Evolutionary conservation across 2,329 filamentous ascomycete species (phyloP).

Genomic region (Stachybotrys echinatus): DNA sequence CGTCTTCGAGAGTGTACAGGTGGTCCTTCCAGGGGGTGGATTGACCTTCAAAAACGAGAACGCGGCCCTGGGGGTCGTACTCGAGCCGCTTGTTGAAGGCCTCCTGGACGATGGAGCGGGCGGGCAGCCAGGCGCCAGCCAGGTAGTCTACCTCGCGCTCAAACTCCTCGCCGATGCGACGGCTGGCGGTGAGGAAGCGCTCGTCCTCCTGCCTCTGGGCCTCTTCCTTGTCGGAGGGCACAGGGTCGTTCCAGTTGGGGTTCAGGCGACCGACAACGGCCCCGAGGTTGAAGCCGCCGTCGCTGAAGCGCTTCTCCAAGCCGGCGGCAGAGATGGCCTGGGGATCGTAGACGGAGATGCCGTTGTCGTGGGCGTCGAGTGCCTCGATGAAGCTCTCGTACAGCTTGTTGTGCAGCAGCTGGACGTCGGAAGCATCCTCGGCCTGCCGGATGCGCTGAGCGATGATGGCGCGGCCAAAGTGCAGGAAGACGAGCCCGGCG

Average conservation of each 20-base stretch:
- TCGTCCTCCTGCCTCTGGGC: slow-evolving; percentile 74
- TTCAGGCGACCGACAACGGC: slow-evolving; percentile 79
- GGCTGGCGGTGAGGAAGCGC: slow-evolving; percentile 71
- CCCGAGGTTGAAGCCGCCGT: slow-evolving; percentile 78
- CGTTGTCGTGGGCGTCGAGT: slow-evolving; percentile 96
- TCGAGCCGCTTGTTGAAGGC: slow-evolving; percentile 67
- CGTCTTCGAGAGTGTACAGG: slow-evolving; percentile 76
- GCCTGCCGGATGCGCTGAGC: slow-evolving; percentile 47
- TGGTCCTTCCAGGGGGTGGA: slow-evolving; percentile 96
- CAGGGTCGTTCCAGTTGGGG: slow-evolving; percentile 69
- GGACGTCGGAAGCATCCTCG: slow-evolving; percentile 61
- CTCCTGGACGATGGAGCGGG: slow-evolving; percentile 68
- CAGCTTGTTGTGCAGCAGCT: slow-evolving; percentile 77
- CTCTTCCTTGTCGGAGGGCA: slow-evolving; percentile 40
- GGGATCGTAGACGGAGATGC: slow-evolving; percentile 78
- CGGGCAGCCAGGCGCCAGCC: slow-evolving; percentile 76
- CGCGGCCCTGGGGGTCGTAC: slow-evolving; percentile 68
- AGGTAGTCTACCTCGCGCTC: slow-evolving; percentile 74
- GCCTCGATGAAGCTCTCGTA: slow-evolving; percentile 94
- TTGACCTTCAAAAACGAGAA: slow-evolving; percentile 73
- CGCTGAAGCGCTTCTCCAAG: slow-evolving; percentile 75
- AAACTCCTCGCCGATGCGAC: slow-evolving; percentile 86
- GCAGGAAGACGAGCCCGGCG: slow-evolving; percentile 90
- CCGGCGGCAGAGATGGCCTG: slow-evolving; percentile 62
- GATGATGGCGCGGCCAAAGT: slow-evolving; percentile 85